Conservation (phyloP, 2,329 filamentous ascomycete genomes). For the Xylariomycetidae sp. region DNA sequence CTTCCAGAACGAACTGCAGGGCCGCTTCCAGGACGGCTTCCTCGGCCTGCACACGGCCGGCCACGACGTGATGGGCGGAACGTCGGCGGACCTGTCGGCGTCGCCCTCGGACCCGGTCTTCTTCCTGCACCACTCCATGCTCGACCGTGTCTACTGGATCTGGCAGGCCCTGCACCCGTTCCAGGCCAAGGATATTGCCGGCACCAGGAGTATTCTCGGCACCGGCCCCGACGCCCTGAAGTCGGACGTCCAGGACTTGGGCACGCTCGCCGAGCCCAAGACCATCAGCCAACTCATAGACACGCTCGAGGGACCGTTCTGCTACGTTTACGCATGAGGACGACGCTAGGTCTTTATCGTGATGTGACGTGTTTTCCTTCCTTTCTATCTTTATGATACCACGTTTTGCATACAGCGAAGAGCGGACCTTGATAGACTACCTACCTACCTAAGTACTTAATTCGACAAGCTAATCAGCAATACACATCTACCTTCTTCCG, state of each 20-base stretch:
- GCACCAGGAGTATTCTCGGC: neutral
- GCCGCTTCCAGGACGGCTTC: conserved; percentile 16
- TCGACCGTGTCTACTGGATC: conserved; percentile 1
- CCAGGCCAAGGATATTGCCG: conserved; percentile 1
- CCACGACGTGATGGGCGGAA: conserved; percentile 25
- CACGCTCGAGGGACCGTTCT: conserved; percentile 3
- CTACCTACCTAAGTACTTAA: no score
- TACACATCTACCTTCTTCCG: no score
- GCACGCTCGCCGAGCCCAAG: neutral
- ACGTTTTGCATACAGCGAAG: no score
- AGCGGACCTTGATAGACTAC: no score
- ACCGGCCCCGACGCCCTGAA: neutral
- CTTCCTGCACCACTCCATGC: conserved; percentile 17
- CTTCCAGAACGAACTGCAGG: conserved; percentile 33
- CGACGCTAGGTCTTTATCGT: no score
- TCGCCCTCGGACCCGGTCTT: conserved; percentile 16
- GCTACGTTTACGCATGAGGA: conserved; percentile 3
- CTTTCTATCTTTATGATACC: no score
- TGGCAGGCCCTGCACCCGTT: neutral
- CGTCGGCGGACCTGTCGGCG: conserved; percentile 16
- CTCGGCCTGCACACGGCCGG: conserved; percentile 24
- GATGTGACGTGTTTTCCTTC: no score
- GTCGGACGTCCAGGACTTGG: neutral
- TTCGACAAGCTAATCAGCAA: no score
- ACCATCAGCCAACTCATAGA: conserved; percentile 2